Conservation (phyloP, 495 filamentous ascomycete species). For the Daldinia concentrica region DNA sequence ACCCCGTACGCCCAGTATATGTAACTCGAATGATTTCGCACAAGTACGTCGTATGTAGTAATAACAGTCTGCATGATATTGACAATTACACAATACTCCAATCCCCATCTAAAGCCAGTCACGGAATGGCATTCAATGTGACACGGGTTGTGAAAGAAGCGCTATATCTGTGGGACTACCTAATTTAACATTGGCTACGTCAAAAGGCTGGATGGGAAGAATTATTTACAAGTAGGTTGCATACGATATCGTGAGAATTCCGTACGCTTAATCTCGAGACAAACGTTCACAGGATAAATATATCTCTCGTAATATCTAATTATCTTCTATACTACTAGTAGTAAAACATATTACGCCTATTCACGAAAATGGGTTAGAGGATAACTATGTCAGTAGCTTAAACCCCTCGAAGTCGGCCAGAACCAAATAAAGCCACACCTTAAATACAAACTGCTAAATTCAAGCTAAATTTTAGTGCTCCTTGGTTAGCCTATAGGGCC, state of each 20-base stretch:
- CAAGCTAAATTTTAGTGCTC: not conserved
- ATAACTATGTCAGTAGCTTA: not conserved
- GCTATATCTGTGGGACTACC: not conserved
- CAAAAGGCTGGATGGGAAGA: not conserved
- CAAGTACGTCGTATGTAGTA: conserved; percentile 3
- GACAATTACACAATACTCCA: not conserved
- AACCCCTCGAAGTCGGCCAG: not conserved
- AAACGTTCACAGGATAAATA: not conserved
- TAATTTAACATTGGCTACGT: not conserved
- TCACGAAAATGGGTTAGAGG: not conserved
- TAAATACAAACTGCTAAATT: not conserved
- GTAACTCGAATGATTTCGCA: not conserved
- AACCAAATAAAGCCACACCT: not conserved
- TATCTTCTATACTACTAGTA: not conserved
- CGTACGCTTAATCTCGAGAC: not conserved
- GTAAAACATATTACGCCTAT: not conserved
- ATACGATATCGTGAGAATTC: not conserved
- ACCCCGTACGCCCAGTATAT: conserved; percentile 13
- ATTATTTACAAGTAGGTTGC: not conserved
- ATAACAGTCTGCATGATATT: conserved; percentile 12
- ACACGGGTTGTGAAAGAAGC: not conserved
- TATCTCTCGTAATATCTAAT: not conserved
- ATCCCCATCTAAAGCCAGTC: not conserved
- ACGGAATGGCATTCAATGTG: not conserved
- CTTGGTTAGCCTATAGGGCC: not conserved